Conservation (phyloP, 2,329 filamentous ascomycete species). For the Sporothrix euskadiensis region DNA sequence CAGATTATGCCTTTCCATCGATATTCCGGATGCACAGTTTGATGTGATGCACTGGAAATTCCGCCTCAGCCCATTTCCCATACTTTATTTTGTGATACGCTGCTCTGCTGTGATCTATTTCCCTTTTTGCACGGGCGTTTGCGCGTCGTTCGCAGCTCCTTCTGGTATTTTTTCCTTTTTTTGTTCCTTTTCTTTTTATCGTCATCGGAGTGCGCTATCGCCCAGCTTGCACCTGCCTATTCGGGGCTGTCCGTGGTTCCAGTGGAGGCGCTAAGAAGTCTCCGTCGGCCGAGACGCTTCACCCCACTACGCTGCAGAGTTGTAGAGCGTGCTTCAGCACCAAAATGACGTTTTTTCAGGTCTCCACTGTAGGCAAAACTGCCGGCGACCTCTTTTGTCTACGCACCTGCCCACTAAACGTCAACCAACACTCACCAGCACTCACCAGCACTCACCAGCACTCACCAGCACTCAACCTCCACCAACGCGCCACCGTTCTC, state of each 20-base stretch:
- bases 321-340: conserved; percentile 5
- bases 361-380: background rate
- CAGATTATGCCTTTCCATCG: background rate
- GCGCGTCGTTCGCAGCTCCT: background rate
- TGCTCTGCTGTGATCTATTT: background rate
- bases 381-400: background rate
- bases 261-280: background rate
- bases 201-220: background rate
- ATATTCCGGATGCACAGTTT: background rate
- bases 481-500: background rate
- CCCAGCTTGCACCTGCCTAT: background rate
- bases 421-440: background rate
- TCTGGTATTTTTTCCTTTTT: background rate
- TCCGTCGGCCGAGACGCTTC: background rate
- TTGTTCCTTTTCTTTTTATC: background rate
- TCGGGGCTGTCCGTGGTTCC: background rate
- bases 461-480: no score
- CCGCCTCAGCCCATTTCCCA: background rate
- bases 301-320: background rate
- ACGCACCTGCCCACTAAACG: background rate
- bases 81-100: background rate
- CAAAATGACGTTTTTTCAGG: conserved; percentile 14
- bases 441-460: background rate
- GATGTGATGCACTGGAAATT: background rate
- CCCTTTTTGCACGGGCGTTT: background rate